phyloP scores from a whole-genome alignment of 75 land plant species.

The Pseudotsuga menziesii region DNA sequence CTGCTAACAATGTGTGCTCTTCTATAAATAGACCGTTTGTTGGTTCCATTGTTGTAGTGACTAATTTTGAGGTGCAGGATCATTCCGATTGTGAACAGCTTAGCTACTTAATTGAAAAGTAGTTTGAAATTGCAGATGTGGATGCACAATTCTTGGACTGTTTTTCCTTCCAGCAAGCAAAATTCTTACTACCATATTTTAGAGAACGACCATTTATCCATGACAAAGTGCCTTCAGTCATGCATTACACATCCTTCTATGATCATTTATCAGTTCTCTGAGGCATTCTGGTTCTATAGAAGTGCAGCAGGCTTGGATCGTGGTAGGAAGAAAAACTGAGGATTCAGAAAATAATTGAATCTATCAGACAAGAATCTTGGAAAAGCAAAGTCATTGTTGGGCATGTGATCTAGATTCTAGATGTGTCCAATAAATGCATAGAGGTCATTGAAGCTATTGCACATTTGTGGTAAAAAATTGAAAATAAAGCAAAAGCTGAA shows the following conservation, averaged over 20 bases:
- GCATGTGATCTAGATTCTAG: constrained; percentile 23
- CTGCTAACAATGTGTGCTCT: no score
- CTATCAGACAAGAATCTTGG: constrained; percentile 2
- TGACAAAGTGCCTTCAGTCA: neutral
- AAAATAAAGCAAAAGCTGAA: constrained; percentile 10
- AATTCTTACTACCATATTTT: neutral
- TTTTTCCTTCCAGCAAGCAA: neutral
- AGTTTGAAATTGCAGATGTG: neutral
- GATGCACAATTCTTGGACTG: neutral
- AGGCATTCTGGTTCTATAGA: neutral
- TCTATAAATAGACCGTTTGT: no score
- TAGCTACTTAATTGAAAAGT: no score
- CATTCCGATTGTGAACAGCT: no score
- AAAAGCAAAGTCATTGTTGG: constrained; percentile 6
- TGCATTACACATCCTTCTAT: neutral
- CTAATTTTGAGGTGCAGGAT: no score
- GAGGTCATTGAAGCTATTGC: constrained; percentile 24
- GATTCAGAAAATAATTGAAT: constrained; percentile 6
- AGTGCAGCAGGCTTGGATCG: neutral
- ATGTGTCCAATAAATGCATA: constrained; percentile 21
- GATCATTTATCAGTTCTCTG: neutral
- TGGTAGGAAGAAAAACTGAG: constrained; percentile 13
- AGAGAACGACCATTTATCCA: neutral
- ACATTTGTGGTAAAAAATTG: constrained; percentile 23
- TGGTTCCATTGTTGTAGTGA: no score